Conservation (phyloP, 768 basidiomycete genomes). For the Mycena albidolilacea region DNA sequence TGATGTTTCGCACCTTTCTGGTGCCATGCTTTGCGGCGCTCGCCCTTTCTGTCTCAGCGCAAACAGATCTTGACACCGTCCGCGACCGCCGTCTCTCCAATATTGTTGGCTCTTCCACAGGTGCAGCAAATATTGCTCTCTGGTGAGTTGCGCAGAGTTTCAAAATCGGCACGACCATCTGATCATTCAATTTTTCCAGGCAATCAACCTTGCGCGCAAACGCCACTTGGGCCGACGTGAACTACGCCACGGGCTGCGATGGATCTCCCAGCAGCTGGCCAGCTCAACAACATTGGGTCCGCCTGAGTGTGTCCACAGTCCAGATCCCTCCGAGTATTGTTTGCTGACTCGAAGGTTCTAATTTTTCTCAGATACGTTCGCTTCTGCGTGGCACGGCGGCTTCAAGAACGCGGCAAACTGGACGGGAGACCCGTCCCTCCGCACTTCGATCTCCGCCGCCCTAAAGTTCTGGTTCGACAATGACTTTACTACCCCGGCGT, state of each 20-base stretch:
- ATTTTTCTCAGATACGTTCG: conserved; percentile 56
- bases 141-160: conserved; percentile 45
- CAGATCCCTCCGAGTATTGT: background rate
- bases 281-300: conserved; percentile 66
- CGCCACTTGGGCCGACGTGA: conserved; percentile 63
- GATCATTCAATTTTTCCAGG: conserved; percentile 41
- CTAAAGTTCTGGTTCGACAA: conserved; percentile 69
- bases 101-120: conserved; percentile 57
- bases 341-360: background rate
- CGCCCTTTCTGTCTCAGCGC: conserved; percentile 12
- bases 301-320: conserved; percentile 52
- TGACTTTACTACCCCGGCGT: conserved; percentile 63
- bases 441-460: conserved; percentile 53
- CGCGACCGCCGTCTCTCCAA: conserved; percentile 55
- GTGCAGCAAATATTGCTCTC: conserved; percentile 54
- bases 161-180: background rate
- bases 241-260: conserved; percentile 67
- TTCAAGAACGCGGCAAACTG: conserved; percentile 54
- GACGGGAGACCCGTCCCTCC: conserved; percentile 50
- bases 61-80: conserved; percentile 52
- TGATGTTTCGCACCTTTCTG: background rate
- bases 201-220: conserved; percentile 48
- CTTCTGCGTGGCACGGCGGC: conserved; percentile 68
- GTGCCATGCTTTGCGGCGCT: conserved; percentile 10
- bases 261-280: conserved; percentile 73